phyloP scores from a whole-genome alignment of 2,329 filamentous ascomycete genomes.

The Verticillium isaacii region DNA sequence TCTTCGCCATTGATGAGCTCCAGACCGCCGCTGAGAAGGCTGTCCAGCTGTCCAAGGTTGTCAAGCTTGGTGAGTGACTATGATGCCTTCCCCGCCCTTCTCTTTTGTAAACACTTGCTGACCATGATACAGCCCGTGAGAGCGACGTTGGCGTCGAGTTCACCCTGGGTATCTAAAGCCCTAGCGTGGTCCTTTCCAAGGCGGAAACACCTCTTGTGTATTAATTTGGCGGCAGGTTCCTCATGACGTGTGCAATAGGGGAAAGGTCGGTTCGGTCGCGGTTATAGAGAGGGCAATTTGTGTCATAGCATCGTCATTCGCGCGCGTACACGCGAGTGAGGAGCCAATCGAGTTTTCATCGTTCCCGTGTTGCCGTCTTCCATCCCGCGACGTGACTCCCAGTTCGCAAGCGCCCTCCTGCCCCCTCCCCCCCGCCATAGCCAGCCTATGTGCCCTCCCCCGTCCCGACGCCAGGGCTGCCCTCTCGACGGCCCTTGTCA shows the following conservation, averaged over 20 bases:
- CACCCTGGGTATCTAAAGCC: slow-evolving; percentile 78
- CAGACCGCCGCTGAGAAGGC: slow-evolving; percentile 97
- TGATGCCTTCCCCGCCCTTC: background rate
- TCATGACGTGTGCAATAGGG: slow-evolving; percentile 2
- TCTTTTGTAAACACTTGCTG: slow-evolving; percentile 8
- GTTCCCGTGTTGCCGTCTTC: background rate
- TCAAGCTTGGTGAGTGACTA: slow-evolving; percentile 63
- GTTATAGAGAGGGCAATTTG: slow-evolving; percentile 3
- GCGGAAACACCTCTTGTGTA: slow-evolving; percentile 12
- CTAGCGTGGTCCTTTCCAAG: slow-evolving; percentile 10
- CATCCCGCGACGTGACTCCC: no score
- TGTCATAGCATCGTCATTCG: slow-evolving; percentile 2
- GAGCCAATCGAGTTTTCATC: slow-evolving; percentile 3
- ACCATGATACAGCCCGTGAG: slow-evolving; percentile 62
- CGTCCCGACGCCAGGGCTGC: no score
- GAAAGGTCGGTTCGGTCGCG: slow-evolving; percentile 1
- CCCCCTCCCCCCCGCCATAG: no score
- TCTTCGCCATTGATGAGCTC: slow-evolving; percentile 98
- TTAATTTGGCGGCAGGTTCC: slow-evolving; percentile 10
- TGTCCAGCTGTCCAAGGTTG: slow-evolving; percentile 97
- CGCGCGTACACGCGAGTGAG: background rate
- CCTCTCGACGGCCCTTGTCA: background rate
- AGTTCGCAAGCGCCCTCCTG: no score
- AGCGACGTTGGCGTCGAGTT: slow-evolving; percentile 98
- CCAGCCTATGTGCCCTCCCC: background rate